These are phyloP conservation scores for Syncephalis plumigaleata DNA, from an alignment of 371 early-diverging fungal species.

Conservation along the genomic window DNA sequence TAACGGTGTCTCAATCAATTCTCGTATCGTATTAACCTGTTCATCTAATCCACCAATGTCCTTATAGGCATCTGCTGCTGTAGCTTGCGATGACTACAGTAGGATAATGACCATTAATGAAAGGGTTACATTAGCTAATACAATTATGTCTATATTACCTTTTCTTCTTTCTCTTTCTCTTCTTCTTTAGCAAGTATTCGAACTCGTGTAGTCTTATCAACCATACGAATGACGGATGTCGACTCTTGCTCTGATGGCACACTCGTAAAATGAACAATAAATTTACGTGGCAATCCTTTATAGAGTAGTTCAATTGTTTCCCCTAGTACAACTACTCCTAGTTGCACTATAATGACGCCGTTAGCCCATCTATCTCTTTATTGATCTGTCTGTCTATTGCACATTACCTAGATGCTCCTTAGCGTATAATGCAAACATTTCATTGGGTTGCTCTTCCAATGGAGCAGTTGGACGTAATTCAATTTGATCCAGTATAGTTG, in stretches of 20 bases:
- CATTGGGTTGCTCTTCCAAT: too few relatives aligned
- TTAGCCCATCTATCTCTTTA: too few relatives aligned
- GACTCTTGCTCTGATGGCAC: not conserved
- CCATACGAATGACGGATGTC: not conserved
- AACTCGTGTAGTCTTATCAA: not conserved
- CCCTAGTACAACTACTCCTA: not conserved
- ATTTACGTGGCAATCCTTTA: conserved; percentile 2
- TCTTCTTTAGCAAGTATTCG: conserved; percentile 5
- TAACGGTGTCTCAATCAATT: conserved; percentile 77
- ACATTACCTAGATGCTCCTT: too few relatives aligned
- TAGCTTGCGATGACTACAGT: not conserved
- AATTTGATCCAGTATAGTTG: too few relatives aligned
- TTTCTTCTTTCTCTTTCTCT: not conserved
- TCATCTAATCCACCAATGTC: conserved; percentile 56
- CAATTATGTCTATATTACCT: too few relatives aligned
- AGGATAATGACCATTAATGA: not conserved
- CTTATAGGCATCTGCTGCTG: conserved; percentile 13
- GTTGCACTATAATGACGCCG: too few relatives aligned
- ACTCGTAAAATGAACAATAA: conserved; percentile 1
- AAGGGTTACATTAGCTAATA: too few relatives aligned
- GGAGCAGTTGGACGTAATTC: too few relatives aligned
- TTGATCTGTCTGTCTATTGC: too few relatives aligned
- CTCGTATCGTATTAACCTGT: conserved; percentile 52
- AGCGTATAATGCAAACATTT: too few relatives aligned
- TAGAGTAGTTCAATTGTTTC: conserved; percentile 12